Evolutionary conservation across 2,329 filamentous ascomycete genomes (phyloP).

Genomic region (Fusarium oxysporum): DNA sequence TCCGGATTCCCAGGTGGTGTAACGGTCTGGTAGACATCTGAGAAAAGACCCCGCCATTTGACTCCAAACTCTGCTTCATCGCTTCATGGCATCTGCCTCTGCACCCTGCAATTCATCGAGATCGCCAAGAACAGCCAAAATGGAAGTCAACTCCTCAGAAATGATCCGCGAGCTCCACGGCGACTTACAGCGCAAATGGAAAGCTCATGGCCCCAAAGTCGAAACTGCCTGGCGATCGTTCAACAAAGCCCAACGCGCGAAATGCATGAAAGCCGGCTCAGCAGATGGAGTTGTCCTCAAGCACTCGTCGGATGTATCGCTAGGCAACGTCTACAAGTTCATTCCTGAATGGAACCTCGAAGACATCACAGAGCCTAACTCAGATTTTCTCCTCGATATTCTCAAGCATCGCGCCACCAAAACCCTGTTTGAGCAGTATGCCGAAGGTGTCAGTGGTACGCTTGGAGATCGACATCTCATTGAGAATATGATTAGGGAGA

Average conservation of each 20-base stretch:
- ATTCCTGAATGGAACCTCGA: constrained; percentile 58
- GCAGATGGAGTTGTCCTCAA: constrained; percentile 51
- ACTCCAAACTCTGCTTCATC: neutral
- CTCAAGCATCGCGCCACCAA: constrained; percentile 54
- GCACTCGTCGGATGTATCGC: constrained; percentile 48
- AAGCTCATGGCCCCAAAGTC: constrained; percentile 49
- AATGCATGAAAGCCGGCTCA: constrained; percentile 51
- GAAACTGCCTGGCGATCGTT: constrained; percentile 56
- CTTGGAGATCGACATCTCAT: constrained; percentile 54
- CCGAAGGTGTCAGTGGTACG: constrained; percentile 42
- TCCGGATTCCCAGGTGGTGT: no score
- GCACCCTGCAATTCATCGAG: neutral
- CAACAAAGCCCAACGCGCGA: constrained; percentile 47
- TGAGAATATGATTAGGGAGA: constrained; percentile 48
- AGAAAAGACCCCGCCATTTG: neutral
- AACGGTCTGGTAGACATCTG: no score
- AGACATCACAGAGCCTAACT: constrained; percentile 52
- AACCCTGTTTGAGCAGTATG: constrained; percentile 51
- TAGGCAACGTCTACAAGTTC: constrained; percentile 54
- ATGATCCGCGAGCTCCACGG: neutral
- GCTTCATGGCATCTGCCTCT: neutral
- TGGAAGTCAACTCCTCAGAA: neutral
- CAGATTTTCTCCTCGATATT: constrained; percentile 53
- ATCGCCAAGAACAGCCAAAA: neutral
- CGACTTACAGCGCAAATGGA: neutral